Evolutionary conservation across 495 filamentous ascomycete species (phyloP).

Genomic region (Pyrenula massariospora): DNA sequence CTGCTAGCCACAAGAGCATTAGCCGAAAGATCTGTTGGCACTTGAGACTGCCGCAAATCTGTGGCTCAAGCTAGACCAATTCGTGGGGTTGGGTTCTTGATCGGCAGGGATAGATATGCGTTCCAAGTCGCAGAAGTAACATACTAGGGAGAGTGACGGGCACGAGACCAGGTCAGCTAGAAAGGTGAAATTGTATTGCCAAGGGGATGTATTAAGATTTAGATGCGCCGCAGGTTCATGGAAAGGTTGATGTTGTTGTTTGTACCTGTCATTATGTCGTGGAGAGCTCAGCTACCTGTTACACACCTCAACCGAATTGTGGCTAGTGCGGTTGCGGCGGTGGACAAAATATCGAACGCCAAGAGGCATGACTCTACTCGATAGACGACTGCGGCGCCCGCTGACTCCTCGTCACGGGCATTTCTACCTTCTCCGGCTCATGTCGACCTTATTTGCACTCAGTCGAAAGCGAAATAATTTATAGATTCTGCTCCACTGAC

Average conservation of each 20-base stretch:
- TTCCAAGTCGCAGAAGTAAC: not conserved
- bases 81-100: not conserved
- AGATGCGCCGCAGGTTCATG: no score
- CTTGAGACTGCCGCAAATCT: not conserved
- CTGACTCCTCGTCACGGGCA: slow-evolving; percentile 17
- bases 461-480: no score
- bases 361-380: no score
- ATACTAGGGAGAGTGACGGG: not conserved
- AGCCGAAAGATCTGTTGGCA: not conserved
- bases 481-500: no score
- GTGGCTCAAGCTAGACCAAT: not conserved
- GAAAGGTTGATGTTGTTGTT: not conserved
- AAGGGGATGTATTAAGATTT: no score
- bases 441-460: no score
- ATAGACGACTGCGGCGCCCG: not conserved
- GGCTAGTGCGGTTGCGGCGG: not conserved
- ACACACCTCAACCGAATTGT: not conserved
- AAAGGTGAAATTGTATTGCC: not conserved
- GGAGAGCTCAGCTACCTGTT: not conserved
- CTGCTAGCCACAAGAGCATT: not conserved
- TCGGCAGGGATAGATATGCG: not conserved
- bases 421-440: slow-evolving; percentile 6
- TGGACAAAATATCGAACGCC: not conserved
- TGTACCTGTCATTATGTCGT: not conserved
- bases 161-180: not conserved